Percentiles rank a stretch among this genome's conserved stretches.
phyloP scores from a whole-genome alignment of 768 basidiomycete species.

The Podaxis rugospora region DNA sequence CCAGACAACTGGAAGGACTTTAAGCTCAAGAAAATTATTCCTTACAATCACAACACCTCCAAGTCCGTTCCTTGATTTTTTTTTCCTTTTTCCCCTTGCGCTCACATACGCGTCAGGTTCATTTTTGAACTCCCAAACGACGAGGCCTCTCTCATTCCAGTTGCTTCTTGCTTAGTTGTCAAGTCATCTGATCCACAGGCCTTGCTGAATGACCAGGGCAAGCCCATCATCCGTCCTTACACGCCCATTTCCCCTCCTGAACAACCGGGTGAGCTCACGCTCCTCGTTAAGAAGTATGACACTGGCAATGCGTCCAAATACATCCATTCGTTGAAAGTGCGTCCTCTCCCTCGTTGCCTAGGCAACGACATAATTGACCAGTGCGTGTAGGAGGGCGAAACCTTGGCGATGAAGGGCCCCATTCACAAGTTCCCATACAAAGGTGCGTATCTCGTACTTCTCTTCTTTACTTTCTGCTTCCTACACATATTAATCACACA shows the following conservation, averaged over 20 bases:
- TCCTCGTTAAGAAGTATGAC: constrained; percentile 85
- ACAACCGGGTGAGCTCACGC: constrained; percentile 65
- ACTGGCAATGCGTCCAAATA: constrained; percentile 81
- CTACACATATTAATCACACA: not conserved
- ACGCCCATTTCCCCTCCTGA: constrained; percentile 86
- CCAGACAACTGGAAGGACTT: constrained; percentile 75
- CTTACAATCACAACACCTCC: constrained; percentile 94
- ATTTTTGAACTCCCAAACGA: constrained; percentile 77
- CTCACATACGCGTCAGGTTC: constrained; percentile 41
- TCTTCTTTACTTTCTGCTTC: not conserved
- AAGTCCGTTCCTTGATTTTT: constrained; percentile 37
- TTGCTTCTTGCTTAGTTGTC: constrained; percentile 76
- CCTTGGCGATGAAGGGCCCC: constrained; percentile 86
- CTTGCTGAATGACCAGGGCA: constrained; percentile 73
- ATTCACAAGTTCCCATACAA: constrained; percentile 85
- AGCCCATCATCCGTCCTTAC: constrained; percentile 87
- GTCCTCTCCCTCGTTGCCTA: constrained; percentile 1
- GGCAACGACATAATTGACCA: not conserved
- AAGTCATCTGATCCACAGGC: constrained; percentile 66
- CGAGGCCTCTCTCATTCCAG: constrained; percentile 71
- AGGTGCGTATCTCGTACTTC: constrained; percentile 33
- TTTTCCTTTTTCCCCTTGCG: not conserved
- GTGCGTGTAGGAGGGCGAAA: constrained; percentile 58
- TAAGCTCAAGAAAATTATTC: constrained; percentile 72
- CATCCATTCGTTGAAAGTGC: constrained; percentile 68